phyloP scores from a whole-genome alignment of 1,284 basidiomycete genomes.

The Prillingera fragicola region DNA sequence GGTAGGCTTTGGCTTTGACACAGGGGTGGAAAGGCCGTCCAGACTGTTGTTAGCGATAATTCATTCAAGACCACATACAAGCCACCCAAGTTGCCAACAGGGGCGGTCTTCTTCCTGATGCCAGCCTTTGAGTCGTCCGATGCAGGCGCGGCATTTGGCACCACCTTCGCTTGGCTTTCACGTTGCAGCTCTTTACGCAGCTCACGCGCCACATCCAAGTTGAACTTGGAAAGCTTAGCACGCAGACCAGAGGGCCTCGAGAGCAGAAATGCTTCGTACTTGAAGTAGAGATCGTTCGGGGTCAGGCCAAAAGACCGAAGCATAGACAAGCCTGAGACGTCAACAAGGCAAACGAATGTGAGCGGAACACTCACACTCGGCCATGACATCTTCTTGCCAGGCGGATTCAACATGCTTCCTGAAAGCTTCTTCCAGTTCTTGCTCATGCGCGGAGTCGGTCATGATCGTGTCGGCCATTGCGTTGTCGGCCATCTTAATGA shows the following conservation, averaged over 20 bases:
- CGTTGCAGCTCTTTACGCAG: conserved; percentile 47
- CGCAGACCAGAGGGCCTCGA: conserved; percentile 42
- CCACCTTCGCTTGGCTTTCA: conserved; percentile 35
- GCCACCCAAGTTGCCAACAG: conserved; percentile 40
- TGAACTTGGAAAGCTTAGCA: conserved; percentile 38
- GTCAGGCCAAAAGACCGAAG: conserved; percentile 42
- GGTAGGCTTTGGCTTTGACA: conserved; percentile 18
- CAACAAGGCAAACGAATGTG: not conserved
- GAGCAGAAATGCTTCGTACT: conserved; percentile 50
- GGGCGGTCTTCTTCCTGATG: conserved; percentile 26
- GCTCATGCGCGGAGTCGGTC: too few relatives aligned
- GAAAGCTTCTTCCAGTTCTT: too few relatives aligned
- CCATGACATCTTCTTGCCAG: conserved; percentile 44
- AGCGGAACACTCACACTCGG: conserved; percentile 29
- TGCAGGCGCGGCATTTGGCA: conserved; percentile 13
- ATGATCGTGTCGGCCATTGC: too few relatives aligned
- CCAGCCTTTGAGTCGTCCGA: conserved; percentile 19
- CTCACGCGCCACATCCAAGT: conserved; percentile 43
- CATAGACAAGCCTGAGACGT: conserved; percentile 41
- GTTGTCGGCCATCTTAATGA: too few relatives aligned
- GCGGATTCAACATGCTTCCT: too few relatives aligned
- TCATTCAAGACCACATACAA: conserved; percentile 29
- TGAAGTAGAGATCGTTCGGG: conserved; percentile 47
- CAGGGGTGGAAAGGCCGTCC: conserved; percentile 36
- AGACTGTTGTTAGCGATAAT: conserved; percentile 19